Evolutionary conservation across 345 rosid species (phyloP).

Genomic region (Xanthoceras sorbifolium): DNA sequence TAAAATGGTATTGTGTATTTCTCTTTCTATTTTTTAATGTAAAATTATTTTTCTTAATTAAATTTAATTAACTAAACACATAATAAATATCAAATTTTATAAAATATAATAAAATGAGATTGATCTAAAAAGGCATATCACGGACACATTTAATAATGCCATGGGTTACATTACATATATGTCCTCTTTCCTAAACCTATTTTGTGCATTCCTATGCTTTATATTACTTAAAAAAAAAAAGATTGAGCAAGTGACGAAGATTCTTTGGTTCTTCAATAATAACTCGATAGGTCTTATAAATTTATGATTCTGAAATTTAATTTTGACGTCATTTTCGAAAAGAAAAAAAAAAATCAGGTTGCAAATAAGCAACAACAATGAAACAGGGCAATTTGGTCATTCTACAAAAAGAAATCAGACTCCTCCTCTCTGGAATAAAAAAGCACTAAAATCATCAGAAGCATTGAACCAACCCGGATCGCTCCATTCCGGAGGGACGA

Average conservation of each 20-base stretch:
- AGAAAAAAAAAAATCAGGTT: not conserved
- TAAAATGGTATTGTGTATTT: not conserved
- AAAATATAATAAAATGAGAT: not conserved
- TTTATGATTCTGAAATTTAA: no score
- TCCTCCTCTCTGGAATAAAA: not conserved
- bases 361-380: not conserved
- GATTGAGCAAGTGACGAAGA: no score
- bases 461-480: constrained; percentile 8
- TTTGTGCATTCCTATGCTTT: no score
- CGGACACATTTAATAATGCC: no score
- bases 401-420: not conserved
- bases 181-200: no score
- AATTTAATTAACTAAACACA: not conserved
- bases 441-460: not conserved
- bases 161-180: no score
- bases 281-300: no score
- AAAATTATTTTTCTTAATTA: no score
- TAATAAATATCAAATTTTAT: not conserved
- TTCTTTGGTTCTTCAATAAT: no score
- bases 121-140: no score
- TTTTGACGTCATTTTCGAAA: no score
- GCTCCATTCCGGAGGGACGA: not conserved
- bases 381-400: not conserved
- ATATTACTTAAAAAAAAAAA: no score
- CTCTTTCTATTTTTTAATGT: not conserved